Percentiles rank a stretch among this genome's conserved stretches.
Evolutionary conservation across 2,329 filamentous ascomycete genomes (phyloP).

Genomic region (Aureobasidium zeae): DNA sequence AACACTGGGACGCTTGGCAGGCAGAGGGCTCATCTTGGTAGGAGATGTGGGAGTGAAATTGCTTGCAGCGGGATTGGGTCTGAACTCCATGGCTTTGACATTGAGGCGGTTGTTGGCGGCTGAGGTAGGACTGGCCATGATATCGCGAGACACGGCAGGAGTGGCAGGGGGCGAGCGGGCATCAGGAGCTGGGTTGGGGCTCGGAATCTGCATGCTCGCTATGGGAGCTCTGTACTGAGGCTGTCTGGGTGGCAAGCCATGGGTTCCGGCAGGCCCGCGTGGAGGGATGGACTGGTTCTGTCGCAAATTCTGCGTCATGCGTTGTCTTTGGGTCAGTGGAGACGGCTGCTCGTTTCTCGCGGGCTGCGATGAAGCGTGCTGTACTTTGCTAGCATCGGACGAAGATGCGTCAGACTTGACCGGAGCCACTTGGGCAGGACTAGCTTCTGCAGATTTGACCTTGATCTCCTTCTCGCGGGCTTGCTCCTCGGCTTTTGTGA

Average conservation of each 20-base stretch:
- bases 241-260: conserved; percentile 1
- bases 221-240: conserved; percentile 11
- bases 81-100: conserved; percentile 64
- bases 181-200: conserved; percentile 14
- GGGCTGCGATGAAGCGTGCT: not conserved
- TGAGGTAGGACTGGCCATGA: conserved; percentile 46
- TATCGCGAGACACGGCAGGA: conserved; percentile 45
- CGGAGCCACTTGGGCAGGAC: conserved; percentile 23
- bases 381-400: conserved; percentile 4
- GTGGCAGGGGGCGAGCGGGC: conserved; percentile 53
- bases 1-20: conserved; percentile 23
- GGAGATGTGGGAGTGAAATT: conserved; percentile 69
- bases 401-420: conserved; percentile 14
- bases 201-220: conserved; percentile 1
- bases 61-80: conserved; percentile 70
- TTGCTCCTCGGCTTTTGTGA: conserved; percentile 74
- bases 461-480: conserved; percentile 48
- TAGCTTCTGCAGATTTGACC: conserved; percentile 32
- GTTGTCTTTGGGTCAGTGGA: conserved; percentile 9
- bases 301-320: conserved; percentile 1
- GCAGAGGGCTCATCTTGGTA: conserved; percentile 36
- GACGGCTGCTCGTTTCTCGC: conserved; percentile 8
- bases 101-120: conserved; percentile 48
- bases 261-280: conserved; percentile 6
- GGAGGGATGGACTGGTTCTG: conserved; percentile 6